phyloP scores from a whole-genome alignment of 2,329 filamentous ascomycete genomes.

The Annulohypoxylon truncatum region DNA sequence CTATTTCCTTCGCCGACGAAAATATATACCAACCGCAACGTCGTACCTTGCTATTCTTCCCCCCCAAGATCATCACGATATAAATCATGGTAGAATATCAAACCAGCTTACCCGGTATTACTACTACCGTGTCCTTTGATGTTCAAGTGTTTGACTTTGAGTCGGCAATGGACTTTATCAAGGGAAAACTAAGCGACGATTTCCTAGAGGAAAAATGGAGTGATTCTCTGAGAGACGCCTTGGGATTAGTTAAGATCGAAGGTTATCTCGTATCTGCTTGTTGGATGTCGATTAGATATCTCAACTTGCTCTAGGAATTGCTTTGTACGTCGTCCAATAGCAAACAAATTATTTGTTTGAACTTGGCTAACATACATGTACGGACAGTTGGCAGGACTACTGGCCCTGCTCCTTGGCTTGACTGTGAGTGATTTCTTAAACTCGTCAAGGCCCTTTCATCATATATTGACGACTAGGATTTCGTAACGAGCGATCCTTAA shows the following conservation, averaged over 20 bases:
- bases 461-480: too few relatives aligned
- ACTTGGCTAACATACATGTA: not conserved
- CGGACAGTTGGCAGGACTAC: not conserved
- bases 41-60: too few relatives aligned
- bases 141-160: not conserved
- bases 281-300: constrained; percentile 7
- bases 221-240: not conserved
- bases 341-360: not conserved
- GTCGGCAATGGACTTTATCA: constrained; percentile 1
- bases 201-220: not conserved
- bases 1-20: too few relatives aligned
- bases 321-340: not conserved
- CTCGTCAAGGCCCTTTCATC: too few relatives aligned
- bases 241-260: too few relatives aligned
- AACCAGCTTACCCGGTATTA: not conserved
- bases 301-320: constrained; percentile 17
- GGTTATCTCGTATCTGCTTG: too few relatives aligned
- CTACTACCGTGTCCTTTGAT: not conserved
- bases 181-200: not conserved
- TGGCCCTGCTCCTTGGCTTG: constrained; percentile 12
- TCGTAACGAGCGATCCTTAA: too few relatives aligned
- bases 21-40: too few relatives aligned
- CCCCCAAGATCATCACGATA: not conserved
- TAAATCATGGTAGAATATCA: not conserved
- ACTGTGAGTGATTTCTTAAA: constrained; percentile 9